Conservation (phyloP, 164 flowering plant genomes). For the Vitis vinifera region DNA sequence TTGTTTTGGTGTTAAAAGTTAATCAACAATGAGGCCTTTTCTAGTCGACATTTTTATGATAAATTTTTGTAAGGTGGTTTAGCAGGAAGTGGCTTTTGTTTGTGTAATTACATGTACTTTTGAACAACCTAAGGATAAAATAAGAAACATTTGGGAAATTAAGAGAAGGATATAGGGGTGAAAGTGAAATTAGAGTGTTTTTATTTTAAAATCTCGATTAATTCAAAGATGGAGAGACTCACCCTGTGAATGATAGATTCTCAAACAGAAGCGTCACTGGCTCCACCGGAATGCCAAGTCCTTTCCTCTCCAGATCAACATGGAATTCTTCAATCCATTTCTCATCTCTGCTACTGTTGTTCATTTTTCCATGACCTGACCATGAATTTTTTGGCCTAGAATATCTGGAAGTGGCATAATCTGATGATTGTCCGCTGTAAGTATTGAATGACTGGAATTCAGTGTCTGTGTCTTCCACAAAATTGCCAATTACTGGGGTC, state of each 20-base stretch:
- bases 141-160: neutral
- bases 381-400: slow-evolving; percentile 1
- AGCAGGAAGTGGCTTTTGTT: neutral
- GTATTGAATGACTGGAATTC: slow-evolving; percentile 6
- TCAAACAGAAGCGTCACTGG: slow-evolving; percentile 23
- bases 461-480: slow-evolving; percentile 8
- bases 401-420: slow-evolving; percentile 1
- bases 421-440: neutral
- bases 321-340: slow-evolving; percentile 13
- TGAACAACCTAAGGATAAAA: neutral
- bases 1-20: too few species aligned
- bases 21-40: too few species aligned
- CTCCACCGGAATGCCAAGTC: slow-evolving; percentile 21
- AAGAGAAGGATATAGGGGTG: neutral
- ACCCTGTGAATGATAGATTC: slow-evolving; percentile 25
- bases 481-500: slow-evolving; percentile 10
- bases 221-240: neutral
- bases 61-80: too few species aligned
- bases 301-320: slow-evolving; percentile 17
- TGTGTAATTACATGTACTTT: neutral
- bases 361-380: slow-evolving; percentile 3
- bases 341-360: slow-evolving; percentile 2
- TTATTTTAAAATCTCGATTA: neutral
- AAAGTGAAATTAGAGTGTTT: neutral
- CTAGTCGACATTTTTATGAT: too few species aligned